Evolutionary conservation across 805 yeast genomes (phyloP), one percentile per base, ranked within the genome.

Genomic region (Ogataea saltuana): DNA sequence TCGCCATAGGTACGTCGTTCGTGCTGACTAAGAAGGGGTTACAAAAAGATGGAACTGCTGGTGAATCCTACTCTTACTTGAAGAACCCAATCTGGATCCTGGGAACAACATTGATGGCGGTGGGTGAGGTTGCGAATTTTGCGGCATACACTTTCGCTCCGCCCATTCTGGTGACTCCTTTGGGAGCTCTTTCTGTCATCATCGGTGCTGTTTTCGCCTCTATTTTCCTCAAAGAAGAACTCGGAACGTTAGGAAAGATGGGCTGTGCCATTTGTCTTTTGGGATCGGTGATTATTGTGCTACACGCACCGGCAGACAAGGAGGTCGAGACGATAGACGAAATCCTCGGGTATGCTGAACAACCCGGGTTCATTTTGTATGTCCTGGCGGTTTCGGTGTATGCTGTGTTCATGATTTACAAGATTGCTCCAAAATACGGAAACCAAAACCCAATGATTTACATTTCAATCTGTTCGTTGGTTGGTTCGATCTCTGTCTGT

Each of bases 71-170:
- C 59, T 81, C 84, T 55, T 88, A 88, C 60, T 68, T 88, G 50
- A 80, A 76, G 52, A 88, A 85, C 61, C 96, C 97, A 10, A 77
- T 87, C 28, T 88, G 97, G 97, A 86, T 95, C 87, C 86, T 91
- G 0, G 97, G 97, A 10, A 89, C 89, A 75, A 58, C 81, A 22
- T 81, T 95, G 36, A 83, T 88, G 97, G 95, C 93, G 2, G 67
- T 88, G 17, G 97, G 97, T 5, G 97, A 88, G 60, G 67, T 88
- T 30, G 96, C 96, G 45, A 88, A 88, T 61, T 88, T 88, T 61
- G 96, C 96, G 3, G 97, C 97, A 0, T 88, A 88, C 61, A 88
- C 96, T 1, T 88, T 88, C 73, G 97, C 97, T 0, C 96, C 97
- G 3, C 95, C 96, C 1, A 85, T 89, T 50, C 67, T 88, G 54